phyloP scores from a whole-genome alignment of 2,329 filamentous ascomycete species.

The Paramyrothecium roridum region DNA sequence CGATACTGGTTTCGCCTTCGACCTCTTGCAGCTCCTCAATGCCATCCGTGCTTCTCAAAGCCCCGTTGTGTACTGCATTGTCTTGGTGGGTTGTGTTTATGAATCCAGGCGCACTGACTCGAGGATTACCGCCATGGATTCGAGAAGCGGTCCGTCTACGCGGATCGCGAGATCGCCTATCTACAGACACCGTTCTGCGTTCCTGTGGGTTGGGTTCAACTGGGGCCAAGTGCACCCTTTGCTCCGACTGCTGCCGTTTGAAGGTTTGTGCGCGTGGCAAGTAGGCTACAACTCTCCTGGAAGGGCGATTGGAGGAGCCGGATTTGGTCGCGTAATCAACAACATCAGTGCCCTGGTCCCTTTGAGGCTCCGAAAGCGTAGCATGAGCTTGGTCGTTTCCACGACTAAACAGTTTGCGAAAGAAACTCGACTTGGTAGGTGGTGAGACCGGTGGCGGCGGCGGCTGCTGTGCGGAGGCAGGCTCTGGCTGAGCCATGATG shows the following conservation, averaged over 20 bases:
- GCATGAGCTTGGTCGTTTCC: conserved; percentile 10
- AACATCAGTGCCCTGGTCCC: conserved; percentile 8
- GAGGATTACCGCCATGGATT: conserved; percentile 28
- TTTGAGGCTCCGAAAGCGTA: conserved; percentile 10
- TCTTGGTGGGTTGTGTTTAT: conserved; percentile 21
- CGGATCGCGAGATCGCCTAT: conserved; percentile 42
- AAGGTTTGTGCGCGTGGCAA: conserved; percentile 77
- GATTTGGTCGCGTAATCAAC: conserved; percentile 24
- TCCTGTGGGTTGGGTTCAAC: conserved; percentile 61
- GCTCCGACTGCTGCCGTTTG: conserved; percentile 78
- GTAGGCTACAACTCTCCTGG: conserved; percentile 69
- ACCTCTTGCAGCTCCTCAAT: conserved; percentile 8
- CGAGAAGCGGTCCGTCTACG: conserved; percentile 16
- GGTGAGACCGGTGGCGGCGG: conserved; percentile 19
- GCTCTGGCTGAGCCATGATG: conserved; percentile 28
- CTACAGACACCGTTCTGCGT: conserved; percentile 68
- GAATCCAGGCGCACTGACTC: conserved; percentile 47
- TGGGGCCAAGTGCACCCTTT: conserved; percentile 68
- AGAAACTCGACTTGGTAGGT: conserved; percentile 19
- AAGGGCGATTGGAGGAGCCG: conserved; percentile 38
- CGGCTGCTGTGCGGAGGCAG: conserved; percentile 22
- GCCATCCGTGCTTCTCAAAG: conserved; percentile 11
- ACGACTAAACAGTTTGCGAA: conserved; percentile 24
- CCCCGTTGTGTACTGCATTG: conserved; percentile 9
- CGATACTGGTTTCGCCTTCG: not conserved